These are phyloP conservation scores for Wallacemonas sp. DNA, from an alignment of 208 protist genomes.

Conservation along the genomic window DNA sequence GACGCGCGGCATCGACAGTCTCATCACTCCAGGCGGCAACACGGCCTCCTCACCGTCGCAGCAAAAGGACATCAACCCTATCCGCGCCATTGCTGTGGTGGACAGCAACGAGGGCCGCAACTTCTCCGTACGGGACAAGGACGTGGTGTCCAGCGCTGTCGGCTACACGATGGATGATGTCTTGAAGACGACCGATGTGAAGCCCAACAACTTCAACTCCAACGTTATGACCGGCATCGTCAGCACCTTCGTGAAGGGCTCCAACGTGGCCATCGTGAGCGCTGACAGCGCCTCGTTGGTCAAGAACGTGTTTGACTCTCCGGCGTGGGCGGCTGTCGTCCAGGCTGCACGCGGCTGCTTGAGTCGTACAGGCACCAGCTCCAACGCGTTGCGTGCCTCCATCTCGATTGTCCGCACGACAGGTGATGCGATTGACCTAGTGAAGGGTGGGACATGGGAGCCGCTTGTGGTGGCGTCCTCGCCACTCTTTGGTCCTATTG, in stretches of 20 bases:
- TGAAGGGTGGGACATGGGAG: slow-evolving; percentile 21
- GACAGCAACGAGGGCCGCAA: slow-evolving; percentile 5
- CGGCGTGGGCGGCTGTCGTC: slow-evolving; percentile 20
- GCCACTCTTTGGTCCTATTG: slow-evolving; percentile 53
- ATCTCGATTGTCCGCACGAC: slow-evolving; percentile 30
- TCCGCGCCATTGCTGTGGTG: slow-evolving; percentile 24
- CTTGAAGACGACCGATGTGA: slow-evolving; percentile 18
- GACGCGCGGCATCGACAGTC: slow-evolving; percentile 2
- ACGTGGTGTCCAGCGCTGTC: slow-evolving; percentile 16
- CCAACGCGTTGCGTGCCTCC: slow-evolving; percentile 37
- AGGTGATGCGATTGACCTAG: slow-evolving; percentile 22
- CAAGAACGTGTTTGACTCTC: slow-evolving; percentile 29
- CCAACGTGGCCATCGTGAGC: slow-evolving; percentile 48
- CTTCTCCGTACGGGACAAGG: slow-evolving; percentile 22
- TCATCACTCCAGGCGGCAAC: slow-evolving; percentile 1
- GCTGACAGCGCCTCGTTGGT: slow-evolving; percentile 28
- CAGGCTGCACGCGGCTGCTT: slow-evolving; percentile 26
- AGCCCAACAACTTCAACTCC: slow-evolving; percentile 16
- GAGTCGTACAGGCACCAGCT: slow-evolving; percentile 18
- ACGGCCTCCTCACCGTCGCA: not conserved
- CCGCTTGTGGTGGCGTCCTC: slow-evolving; percentile 27
- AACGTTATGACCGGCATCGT: slow-evolving; percentile 29
- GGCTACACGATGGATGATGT: slow-evolving; percentile 49
- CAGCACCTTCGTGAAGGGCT: slow-evolving; percentile 43
- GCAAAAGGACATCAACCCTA: slow-evolving; percentile 16